These are phyloP conservation scores for Phallus indusiatus DNA, from an alignment of 768 basidiomycete genomes.

Conservation along the genomic window DNA sequence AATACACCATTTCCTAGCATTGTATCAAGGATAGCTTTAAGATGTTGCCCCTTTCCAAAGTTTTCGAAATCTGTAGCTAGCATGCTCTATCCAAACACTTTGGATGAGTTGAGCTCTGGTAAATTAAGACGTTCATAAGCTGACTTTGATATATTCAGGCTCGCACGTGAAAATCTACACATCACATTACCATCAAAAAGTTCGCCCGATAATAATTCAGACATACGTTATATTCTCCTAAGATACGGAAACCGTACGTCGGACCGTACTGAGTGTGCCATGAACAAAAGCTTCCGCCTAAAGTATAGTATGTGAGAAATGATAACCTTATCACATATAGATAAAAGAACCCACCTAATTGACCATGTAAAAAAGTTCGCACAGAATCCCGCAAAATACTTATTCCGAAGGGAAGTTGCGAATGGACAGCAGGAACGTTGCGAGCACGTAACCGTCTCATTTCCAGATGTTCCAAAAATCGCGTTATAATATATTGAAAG, in stretches of 20 bases:
- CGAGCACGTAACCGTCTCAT: background rate
- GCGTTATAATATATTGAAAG: background rate
- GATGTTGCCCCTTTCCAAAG: constrained; percentile 43
- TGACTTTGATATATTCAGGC: constrained; percentile 47
- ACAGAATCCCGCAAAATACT: background rate
- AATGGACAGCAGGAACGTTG: background rate
- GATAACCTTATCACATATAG: background rate
- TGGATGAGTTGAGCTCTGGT: background rate
- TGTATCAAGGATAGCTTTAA: constrained; percentile 20
- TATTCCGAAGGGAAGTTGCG: background rate
- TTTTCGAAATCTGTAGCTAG: constrained; percentile 49
- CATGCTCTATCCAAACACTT: constrained; percentile 25
- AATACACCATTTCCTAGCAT: constrained; percentile 17
- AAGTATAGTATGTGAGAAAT: background rate
- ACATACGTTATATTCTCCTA: background rate
- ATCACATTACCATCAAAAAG: background rate
- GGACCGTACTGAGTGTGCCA: background rate
- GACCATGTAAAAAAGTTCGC: background rate
- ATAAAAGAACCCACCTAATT: background rate
- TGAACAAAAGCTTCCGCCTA: background rate
- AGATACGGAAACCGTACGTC: background rate
- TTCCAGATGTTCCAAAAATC: background rate
- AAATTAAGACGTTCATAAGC: background rate
- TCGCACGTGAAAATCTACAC: constrained; percentile 34
- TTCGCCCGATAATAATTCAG: background rate